These are phyloP conservation scores for Ephemerocybe angulata DNA, from an alignment of 768 basidiomycete species.

Conservation along the genomic window DNA sequence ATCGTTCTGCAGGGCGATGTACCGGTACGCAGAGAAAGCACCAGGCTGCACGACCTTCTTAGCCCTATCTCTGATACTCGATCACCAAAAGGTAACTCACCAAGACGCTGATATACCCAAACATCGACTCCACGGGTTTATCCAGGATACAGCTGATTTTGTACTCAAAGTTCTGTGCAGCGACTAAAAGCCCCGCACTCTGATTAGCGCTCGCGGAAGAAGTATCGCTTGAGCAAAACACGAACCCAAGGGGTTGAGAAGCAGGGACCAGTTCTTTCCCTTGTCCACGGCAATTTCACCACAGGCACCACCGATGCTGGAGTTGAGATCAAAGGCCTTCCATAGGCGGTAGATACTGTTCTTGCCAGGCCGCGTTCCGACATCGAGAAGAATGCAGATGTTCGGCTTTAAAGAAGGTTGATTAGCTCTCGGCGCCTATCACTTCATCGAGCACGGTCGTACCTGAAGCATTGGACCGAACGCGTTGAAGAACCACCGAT, in stretches of 20 bases:
- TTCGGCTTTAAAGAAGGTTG: no score
- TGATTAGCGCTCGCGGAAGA: no score
- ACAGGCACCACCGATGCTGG: constrained; percentile 92
- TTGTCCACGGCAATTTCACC: constrained; percentile 96
- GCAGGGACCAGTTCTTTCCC: constrained; percentile 77
- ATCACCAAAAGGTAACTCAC: constrained; percentile 34
- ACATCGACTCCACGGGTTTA: constrained; percentile 83
- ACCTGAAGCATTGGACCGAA: constrained; percentile 81
- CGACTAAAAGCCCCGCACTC: constrained; percentile 51
- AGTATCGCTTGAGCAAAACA: neutral
- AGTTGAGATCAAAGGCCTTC: constrained; percentile 92
- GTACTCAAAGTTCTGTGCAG: constrained; percentile 95
- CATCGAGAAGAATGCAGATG: constrained; percentile 88
- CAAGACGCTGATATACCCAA: constrained; percentile 95
- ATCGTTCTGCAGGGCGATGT: constrained; percentile 88
- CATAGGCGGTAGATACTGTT: constrained; percentile 92
- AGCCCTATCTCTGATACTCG: no score
- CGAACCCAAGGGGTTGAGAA: constrained; percentile 81
- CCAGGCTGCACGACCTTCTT: no score
- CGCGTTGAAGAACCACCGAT: constrained; percentile 97
- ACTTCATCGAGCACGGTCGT: constrained; percentile 10
- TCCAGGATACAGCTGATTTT: constrained; percentile 89
- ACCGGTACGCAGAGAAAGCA: constrained; percentile 89
- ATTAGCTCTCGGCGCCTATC: no score
- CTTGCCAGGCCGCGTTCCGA: constrained; percentile 85